Percentiles rank a stretch among this genome's conserved stretches.
These are phyloP conservation scores for Uronychia setigera DNA, from an alignment of 73 alveolate species.

Conservation along the genomic window DNA sequence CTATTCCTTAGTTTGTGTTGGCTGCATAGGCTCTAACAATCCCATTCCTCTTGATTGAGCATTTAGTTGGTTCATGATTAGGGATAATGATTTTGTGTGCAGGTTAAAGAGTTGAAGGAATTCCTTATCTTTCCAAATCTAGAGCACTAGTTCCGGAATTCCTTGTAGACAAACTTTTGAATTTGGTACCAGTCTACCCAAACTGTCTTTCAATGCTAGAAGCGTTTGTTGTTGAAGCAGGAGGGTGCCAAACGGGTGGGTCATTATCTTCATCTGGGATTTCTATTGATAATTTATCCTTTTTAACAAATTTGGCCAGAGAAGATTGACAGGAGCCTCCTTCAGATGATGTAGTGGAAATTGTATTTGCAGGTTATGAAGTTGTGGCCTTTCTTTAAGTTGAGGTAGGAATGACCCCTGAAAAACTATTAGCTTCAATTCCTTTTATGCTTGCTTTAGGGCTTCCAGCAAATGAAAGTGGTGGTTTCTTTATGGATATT, in stretches of 20 bases:
- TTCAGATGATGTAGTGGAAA: not conserved
- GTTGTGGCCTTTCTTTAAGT: too few species aligned
- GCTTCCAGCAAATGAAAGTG: not conserved
- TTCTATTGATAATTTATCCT: not conserved
- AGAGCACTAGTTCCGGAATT: not conserved
- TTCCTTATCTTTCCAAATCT: not conserved
- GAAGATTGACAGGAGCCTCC: not conserved
- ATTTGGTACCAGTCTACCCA: not conserved
- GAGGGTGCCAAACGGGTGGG: not conserved
- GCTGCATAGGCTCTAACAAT: slow-evolving; percentile 97
- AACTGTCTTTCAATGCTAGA: not conserved
- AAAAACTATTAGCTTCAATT: not conserved
- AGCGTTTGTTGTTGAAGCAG: not conserved
- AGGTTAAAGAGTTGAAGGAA: slow-evolving; percentile 35
- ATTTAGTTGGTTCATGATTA: slow-evolving; percentile 78
- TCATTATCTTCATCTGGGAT: not conserved
- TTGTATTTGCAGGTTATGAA: too few species aligned
- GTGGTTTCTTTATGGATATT: not conserved
- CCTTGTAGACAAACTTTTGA: not conserved
- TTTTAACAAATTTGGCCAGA: not conserved
- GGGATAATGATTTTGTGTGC: slow-evolving; percentile 63
- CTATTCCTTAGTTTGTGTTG: slow-evolving; percentile 96
- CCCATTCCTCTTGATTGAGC: slow-evolving; percentile 87
- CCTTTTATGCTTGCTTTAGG: not conserved
- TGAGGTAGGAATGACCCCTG: too few species aligned